Base-by-base conservation (phyloP, 148 eudicot species). In the Rhododendron simsii region DNA sequence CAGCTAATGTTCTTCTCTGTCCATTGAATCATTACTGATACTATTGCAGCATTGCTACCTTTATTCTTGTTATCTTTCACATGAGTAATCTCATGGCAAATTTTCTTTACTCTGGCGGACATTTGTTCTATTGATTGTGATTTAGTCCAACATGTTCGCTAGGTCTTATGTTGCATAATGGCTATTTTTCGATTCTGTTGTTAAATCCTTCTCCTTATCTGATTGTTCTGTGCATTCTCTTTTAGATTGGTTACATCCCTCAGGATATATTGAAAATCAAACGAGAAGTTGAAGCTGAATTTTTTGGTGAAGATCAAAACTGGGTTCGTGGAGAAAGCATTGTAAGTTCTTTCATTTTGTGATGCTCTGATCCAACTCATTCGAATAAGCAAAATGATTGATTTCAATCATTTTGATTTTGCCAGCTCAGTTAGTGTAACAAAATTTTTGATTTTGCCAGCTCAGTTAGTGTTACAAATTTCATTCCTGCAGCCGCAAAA, bases 321-420 rank as follows among this genome's bases (percentile, higher is more conserved):
- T 95, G 99, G 99, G 88, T 87, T 82, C 98, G 90, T 88, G 94
- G 85, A 47, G 99, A 96, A 89, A 87, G 51, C 83, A 93, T 28
- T 88, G 98, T 94, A 89, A 91, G 92, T 90, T 85, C 55, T 28
- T 50, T 23, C 20, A 0, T 28, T 84, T 41, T 41, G 45, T 41
- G 45, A 41, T 41, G 45, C 45, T 41, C 45, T 41, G 45, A 41
- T 41, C 45, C 0, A 0, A 41, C 45, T 6, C 45, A 0, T 41
- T 41, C 8, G 45, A 41, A 41, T 41, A 41, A 41, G 45, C 45
- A 41, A 41, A 41, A 41, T 41, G 45, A 41, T 41, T 41, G 45
- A 41, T 41, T 41, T 41, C 45, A 41, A 41, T 41, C 45, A 41
- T 41, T 41, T 41, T 5, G 45, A 41, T 41, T 41, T 41, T 41